A percentile compares a stretch with the other conserved stretches of the same genome.
These are phyloP conservation scores for Adansonia digitata DNA, from an alignment of 345 rosid genomes.

Conservation along the genomic window DNA sequence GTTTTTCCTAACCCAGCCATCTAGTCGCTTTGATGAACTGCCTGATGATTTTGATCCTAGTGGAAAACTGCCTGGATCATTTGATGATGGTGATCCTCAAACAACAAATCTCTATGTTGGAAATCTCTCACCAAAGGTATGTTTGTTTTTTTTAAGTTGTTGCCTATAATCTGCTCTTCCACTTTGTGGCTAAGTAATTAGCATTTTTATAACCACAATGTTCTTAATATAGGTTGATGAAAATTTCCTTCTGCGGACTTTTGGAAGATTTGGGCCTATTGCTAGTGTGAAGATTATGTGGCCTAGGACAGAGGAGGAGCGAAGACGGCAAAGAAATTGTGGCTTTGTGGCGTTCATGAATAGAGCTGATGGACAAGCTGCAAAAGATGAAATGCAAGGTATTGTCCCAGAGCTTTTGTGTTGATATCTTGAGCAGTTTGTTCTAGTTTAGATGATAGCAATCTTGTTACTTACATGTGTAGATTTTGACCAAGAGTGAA, in stretches of 20 bases:
- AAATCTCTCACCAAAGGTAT: slow-evolving; percentile 85
- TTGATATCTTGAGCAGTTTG: background rate
- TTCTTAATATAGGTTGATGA: slow-evolving; percentile 74
- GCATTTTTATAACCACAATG: slow-evolving; percentile 9
- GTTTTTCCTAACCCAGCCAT: slow-evolving; percentile 51
- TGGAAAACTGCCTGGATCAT: slow-evolving; percentile 90
- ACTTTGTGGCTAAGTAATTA: slow-evolving; percentile 1
- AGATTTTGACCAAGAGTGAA: background rate
- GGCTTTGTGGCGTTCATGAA: slow-evolving; percentile 98
- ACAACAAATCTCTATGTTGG: slow-evolving; percentile 98
- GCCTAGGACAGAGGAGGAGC: slow-evolving; percentile 99
- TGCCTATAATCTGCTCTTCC: background rate
- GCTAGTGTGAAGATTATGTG: slow-evolving; percentile 99
- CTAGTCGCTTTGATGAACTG: slow-evolving; percentile 93
- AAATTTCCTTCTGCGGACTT: slow-evolving; percentile 92
- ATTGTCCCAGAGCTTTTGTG: background rate
- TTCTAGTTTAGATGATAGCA: background rate
- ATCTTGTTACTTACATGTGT: background rate
- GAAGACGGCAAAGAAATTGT: slow-evolving; percentile 88
- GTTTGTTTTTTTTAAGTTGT: slow-evolving; percentile 7
- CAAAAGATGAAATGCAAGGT: slow-evolving; percentile 99
- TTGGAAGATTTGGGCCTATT: slow-evolving; percentile 99
- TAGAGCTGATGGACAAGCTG: slow-evolving; percentile 97
- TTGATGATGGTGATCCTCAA: slow-evolving; percentile 99
- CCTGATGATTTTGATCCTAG: slow-evolving; percentile 98